Base-by-base conservation (phyloP, 2,329 filamentous ascomycete species). In the Aspergillus aculeatus region DNA sequence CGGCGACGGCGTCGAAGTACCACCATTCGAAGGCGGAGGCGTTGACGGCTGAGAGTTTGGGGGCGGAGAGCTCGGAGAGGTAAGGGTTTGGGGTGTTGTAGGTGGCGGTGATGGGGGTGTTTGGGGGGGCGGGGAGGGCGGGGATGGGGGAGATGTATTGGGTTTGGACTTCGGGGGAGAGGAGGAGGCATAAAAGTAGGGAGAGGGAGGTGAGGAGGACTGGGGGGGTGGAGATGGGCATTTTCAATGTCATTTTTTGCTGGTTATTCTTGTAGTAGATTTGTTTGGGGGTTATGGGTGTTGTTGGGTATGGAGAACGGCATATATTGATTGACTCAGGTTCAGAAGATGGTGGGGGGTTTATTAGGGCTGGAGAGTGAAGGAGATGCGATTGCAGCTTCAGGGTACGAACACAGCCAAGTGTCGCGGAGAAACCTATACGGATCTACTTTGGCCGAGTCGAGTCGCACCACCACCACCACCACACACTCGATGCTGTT, bases 1-100 rank as follows among this genome's bases (percentile, higher is more conserved):
- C 51, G 1, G 75, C 68, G 11, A 78, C 67, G 21, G 65, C 73
- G 59, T 79, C 75, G 49, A 78, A 78, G 60, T 76, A 77, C 77
- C 76, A 78, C 75, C 75, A 78, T 64, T 75, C 73, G 50, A 72
- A 76, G 19, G 68, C 68, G 26, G 70, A 66, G 32, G 55, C 19
- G 52, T 74, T 75, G 52, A 74, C 63, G 11, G 44, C 49, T 35
- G 59, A 52, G 7, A 74, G 29, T 50, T 71, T 69, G 0, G 73
- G 72, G 24, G 63, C 50, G 52, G 73, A 69, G 5, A 74, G 61
- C 10, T 54, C 62, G 6, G 65, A 62, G 5, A 65, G 24, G 5
- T 16, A 31, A 1, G 50, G 26, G 0, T 44, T 35, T 3, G 57
- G 38, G 5, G 52, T 23, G 26, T 26, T 9, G 50, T 49, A 64